Conservation (phyloP, 768 basidiomycete species). For the Auriculariales sp. region DNA sequence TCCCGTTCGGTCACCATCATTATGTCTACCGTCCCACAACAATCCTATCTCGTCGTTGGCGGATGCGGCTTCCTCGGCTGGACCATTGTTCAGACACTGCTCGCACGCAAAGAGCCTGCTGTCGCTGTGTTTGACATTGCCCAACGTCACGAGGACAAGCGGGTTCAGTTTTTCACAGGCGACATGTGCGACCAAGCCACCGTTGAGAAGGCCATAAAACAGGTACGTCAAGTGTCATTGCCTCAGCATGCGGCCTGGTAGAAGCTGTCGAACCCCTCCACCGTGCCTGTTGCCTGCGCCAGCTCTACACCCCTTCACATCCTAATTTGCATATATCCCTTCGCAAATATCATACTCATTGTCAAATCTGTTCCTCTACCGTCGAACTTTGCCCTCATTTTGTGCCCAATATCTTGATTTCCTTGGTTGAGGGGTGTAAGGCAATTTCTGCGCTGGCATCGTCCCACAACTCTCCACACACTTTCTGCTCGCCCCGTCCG, state of each 20-base stretch:
- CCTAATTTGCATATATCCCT: too few species aligned
- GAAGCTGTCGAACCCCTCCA: too few species aligned
- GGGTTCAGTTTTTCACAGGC: slow-evolving; percentile 76
- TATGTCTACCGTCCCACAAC: too few species aligned
- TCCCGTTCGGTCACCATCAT: too few species aligned
- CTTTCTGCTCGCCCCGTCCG: too few species aligned
- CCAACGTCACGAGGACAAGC: slow-evolving; percentile 61
- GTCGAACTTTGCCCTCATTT: too few species aligned
- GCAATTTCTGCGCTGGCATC: too few species aligned
- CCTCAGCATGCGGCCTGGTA: neutral
- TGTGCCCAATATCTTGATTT: too few species aligned
- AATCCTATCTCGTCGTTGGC: slow-evolving; percentile 83
- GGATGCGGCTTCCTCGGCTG: slow-evolving; percentile 87
- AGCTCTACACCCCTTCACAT: too few species aligned
- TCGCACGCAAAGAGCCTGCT: slow-evolving; percentile 54
- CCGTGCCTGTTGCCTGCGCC: neutral
- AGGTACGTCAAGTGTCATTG: slow-evolving; percentile 27
- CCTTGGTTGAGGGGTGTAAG: too few species aligned
- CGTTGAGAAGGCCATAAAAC: slow-evolving; percentile 56
- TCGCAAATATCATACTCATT: neutral
- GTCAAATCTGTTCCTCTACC: too few species aligned
- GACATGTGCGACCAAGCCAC: slow-evolving; percentile 72
- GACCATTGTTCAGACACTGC: slow-evolving; percentile 77
- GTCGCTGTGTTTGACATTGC: slow-evolving; percentile 88
- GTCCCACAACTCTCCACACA: too few species aligned